These are phyloP conservation scores for Cryphonectria carpinicola DNA, from an alignment of 2,329 filamentous ascomycete species.

Conservation along the genomic window DNA sequence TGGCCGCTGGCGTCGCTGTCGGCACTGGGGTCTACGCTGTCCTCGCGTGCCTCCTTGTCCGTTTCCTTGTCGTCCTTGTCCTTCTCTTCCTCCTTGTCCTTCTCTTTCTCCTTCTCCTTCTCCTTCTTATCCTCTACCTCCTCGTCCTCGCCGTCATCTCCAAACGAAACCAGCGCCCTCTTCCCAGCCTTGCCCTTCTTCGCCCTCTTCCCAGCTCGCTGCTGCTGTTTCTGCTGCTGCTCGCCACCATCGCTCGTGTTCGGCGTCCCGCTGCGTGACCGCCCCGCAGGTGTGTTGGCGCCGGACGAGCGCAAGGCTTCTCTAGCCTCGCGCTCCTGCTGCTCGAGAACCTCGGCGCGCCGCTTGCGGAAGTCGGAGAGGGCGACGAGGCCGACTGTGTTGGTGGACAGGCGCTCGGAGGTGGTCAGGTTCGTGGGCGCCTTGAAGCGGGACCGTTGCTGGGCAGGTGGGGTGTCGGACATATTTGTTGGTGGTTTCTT, in stretches of 20 bases:
- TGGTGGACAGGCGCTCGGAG: constrained; percentile 79
- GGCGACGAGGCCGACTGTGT: constrained; percentile 88
- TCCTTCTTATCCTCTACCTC: constrained; percentile 42
- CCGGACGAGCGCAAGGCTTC: constrained; percentile 60
- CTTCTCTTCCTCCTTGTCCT: constrained; percentile 50
- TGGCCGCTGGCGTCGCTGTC: constrained; percentile 30
- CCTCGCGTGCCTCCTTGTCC: constrained; percentile 33
- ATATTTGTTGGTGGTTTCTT: constrained; percentile 35
- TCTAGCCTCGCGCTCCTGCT: constrained; percentile 80
- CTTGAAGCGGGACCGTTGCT: constrained; percentile 65
- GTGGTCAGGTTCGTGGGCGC: constrained; percentile 72
- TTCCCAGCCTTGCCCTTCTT: constrained; percentile 48
- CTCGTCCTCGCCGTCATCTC: constrained; percentile 67
- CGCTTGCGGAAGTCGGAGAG: constrained; percentile 95
- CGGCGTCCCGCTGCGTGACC: constrained; percentile 17
- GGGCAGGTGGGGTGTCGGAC: constrained; percentile 41
- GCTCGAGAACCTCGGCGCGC: constrained; percentile 89
- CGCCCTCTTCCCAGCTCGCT: constrained; percentile 44
- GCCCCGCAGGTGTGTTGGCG: constrained; percentile 43
- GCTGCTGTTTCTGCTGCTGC: constrained; percentile 33
- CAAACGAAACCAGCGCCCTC: constrained; percentile 62
- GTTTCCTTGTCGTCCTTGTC: constrained; percentile 11
- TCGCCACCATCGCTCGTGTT: constrained; percentile 13
- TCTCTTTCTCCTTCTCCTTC: constrained; percentile 31
- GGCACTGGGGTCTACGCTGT: not conserved